These are phyloP conservation scores for Chrysanthemum lavandulifolium DNA, from an alignment of 129 eudicot species.

Conservation along the genomic window DNA sequence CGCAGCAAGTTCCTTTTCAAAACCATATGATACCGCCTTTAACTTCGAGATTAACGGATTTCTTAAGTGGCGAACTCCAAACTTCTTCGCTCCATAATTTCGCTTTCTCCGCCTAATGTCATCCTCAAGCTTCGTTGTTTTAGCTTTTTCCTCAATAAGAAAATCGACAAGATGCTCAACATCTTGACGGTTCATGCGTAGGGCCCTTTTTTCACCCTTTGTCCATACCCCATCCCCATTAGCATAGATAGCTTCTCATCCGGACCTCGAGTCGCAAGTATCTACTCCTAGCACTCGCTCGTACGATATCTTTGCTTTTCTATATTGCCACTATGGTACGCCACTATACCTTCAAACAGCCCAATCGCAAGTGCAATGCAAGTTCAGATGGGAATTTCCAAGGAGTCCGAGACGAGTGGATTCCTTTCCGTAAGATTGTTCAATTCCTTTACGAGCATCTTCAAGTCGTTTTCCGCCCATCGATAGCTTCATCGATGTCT, in stretches of 20 bases:
- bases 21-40: slow-evolving; percentile 58
- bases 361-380: slow-evolving; percentile 76
- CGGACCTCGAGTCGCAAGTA: slow-evolving; percentile 70
- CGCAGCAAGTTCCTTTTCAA: too few relatives aligned
- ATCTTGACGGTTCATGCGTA: slow-evolving; percentile 72
- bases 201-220: slow-evolving; percentile 75
- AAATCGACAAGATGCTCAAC: slow-evolving; percentile 68
- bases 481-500: slow-evolving; percentile 78
- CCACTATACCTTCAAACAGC: slow-evolving; percentile 89
- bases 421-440: slow-evolving; percentile 78
- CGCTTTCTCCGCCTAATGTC: slow-evolving; percentile 49
- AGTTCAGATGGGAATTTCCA: slow-evolving; percentile 68
- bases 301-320: slow-evolving; percentile 61
- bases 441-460: slow-evolving; percentile 81
- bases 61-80: slow-evolving; percentile 73
- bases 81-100: slow-evolving; percentile 81
- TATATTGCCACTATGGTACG: slow-evolving; percentile 69
- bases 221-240: slow-evolving; percentile 85
- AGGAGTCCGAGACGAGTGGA: slow-evolving; percentile 69
- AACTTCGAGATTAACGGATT: slow-evolving; percentile 71
- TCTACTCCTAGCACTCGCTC: slow-evolving; percentile 56
- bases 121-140: slow-evolving; percentile 25
- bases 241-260: slow-evolving; percentile 75
- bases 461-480: slow-evolving; percentile 81
- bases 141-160: slow-evolving; percentile 70